Evolutionary conservation across 768 basidiomycete genomes (phyloP), one percentile per base, ranked within the genome.

Genomic region (Boletus sp.): DNA sequence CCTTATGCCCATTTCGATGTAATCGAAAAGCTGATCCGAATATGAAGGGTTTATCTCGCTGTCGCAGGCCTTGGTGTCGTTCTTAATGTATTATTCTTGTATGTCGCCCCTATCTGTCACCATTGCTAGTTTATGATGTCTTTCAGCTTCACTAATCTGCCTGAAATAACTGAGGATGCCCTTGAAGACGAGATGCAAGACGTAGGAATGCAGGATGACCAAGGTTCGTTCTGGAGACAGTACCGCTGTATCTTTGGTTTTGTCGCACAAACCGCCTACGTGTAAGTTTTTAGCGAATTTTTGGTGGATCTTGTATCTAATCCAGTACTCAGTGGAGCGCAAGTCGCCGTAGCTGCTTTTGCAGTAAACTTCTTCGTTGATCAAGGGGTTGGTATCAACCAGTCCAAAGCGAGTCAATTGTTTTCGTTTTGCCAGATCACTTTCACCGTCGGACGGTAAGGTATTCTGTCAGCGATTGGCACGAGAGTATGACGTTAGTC

Each of bases 351-450:
- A 29, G 86, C 85, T 3, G 73, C 82, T 8, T 77, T 88, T 59
- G 83, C 84, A 25, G 81, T 89, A 58, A 88, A 88, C 73, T 88
- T 79, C 68, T 77, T 88, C 50, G 66, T 74, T n/a, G 85, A 85
- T 39, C 84, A 85, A 59, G 78, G 78, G 14, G 68, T 86, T 50
- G 80, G 81, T 37, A 77, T 83, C 57, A 63, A 62, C 48, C 71
- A 77, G 34, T 69, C 83, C 5, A 69, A 72, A 55, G 86, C 84
- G 39, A 84, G 85, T 52, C 71, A 83, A 49, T 68, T 88, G 51
- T 85, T 87, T 61, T 89, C 87, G 8, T 84, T 84, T 65, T 87
- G 83, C 60, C 83, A 88, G 62, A 76, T 88, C 66, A 84, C 83
- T 15, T 85, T 85, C 65, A 83, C 84, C 2, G 68, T 82, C 17